Evolutionary conservation across 371 early-diverging fungal genomes (phyloP).

Genomic region (Encephalitozoon intestinalis): DNA sequence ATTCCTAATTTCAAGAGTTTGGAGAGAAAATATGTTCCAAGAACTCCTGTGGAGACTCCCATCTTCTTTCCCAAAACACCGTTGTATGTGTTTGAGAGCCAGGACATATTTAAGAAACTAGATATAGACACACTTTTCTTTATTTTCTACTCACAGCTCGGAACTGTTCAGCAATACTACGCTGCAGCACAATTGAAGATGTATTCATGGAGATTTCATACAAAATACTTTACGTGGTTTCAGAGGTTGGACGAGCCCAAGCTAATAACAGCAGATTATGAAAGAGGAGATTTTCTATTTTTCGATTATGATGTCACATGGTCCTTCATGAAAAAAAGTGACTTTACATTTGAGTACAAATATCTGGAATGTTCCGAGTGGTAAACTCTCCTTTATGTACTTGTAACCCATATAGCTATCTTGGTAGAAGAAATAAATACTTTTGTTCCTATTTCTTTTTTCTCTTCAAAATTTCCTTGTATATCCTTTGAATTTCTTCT

Average conservation of each 20-base stretch:
- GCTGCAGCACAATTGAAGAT: conserved; percentile 87
- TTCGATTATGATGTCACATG: conserved; percentile 95
- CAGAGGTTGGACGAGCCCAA: conserved; percentile 93
- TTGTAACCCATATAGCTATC: background rate
- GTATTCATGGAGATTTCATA: conserved; percentile 95
- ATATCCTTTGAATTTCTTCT: background rate
- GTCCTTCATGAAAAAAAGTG: conserved; percentile 88
- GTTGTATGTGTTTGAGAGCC: conserved; percentile 44
- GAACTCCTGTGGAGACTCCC: conserved; percentile 29
- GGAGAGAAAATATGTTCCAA: background rate
- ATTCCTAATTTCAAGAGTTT: conserved; percentile 17
- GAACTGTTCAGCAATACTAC: conserved; percentile 84
- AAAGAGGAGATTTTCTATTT: conserved; percentile 91
- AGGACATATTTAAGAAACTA: conserved; percentile 66
- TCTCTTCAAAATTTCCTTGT: background rate
- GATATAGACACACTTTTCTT: conserved; percentile 91
- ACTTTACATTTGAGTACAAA: conserved; percentile 66
- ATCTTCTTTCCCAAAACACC: conserved; percentile 48
- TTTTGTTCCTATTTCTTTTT: background rate
- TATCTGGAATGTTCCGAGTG: conserved; percentile 52
- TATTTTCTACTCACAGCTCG: conserved; percentile 90
- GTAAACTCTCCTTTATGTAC: background rate
- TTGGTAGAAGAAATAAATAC: background rate
- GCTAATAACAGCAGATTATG: conserved; percentile 86
- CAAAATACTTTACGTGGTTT: conserved; percentile 94